Percentiles rank a stretch among this genome's conserved stretches.
Conservation (phyloP, 2,329 filamentous ascomycete species). For the Aureobasidium lini region DNA sequence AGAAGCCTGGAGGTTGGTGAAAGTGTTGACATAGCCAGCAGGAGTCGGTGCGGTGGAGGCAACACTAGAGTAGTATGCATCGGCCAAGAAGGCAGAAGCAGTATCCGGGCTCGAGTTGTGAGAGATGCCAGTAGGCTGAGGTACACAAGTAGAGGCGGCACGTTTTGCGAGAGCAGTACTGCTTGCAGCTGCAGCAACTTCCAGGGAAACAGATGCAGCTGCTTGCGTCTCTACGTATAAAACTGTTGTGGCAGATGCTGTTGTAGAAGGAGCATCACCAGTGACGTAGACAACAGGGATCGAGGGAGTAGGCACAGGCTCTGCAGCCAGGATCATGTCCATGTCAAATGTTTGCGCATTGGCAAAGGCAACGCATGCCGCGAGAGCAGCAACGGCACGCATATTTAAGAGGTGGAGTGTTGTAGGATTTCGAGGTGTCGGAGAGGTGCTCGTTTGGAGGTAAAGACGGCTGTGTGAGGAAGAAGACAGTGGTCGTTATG, state of each 20-base stretch:
- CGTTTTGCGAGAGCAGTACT: neutral
- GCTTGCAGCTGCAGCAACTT: neutral
- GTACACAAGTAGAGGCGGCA: constrained; percentile 5
- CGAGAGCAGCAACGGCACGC: neutral
- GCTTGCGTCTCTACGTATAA: neutral
- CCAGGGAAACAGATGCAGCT: constrained; percentile 3
- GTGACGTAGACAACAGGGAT: constrained; percentile 11
- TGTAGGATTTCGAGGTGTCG: neutral
- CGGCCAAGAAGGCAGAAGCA: constrained; percentile 11
- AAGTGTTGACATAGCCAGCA: constrained; percentile 14
- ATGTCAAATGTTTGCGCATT: constrained; percentile 16
- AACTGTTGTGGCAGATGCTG: neutral
- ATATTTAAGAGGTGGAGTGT: neutral
- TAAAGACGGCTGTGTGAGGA: too few species aligned
- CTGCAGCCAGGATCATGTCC: constrained; percentile 13
- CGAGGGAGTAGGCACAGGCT: neutral
- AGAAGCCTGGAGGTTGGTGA: constrained; percentile 17
- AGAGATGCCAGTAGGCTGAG: constrained; percentile 13
- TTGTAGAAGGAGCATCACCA: neutral
- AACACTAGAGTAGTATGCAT: constrained; percentile 13
- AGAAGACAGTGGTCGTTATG: too few species aligned
- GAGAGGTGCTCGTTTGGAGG: neutral
- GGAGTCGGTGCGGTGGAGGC: constrained; percentile 15
- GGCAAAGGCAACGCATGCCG: constrained; percentile 1
- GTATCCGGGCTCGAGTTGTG: constrained; percentile 15